Base-by-base conservation (phyloP, 345 rosid species). In the Streptanthus diversifolius region DNA sequence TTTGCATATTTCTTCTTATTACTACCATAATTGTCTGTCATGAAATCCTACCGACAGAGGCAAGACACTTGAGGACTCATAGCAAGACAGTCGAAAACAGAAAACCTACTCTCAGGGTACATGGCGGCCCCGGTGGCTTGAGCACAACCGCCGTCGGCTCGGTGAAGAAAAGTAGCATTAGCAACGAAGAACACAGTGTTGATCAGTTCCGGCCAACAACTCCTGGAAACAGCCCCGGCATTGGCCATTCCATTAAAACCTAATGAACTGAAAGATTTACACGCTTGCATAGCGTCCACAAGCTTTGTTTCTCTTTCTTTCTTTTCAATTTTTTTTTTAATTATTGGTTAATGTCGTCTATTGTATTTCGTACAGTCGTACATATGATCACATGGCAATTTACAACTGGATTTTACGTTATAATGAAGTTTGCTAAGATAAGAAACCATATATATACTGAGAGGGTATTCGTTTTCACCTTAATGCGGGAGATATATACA, bases 201-300 rank as follows among this genome's bases (percentile, higher is more conserved):
- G 79, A 79, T 70, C 82, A 70, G 66, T 82, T 82, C 77, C 71
- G 82, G 68, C 85, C 85, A 15, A 82, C 85, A 51, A 43, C 73
- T 65, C 74, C 71, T 3, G 79, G 80, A 30, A 71, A 71, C 33
- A 71, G 77, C 56, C 79, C 77, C 22, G 71, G 79, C 63, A 62
- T 79, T 45, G 76, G 76, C 12, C 76, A 76, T 47, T 62, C 57
- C 62, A 65, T 59, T 24, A 69, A 45, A 58, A 65, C 55, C 11
- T 76, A 35, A 69, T 12, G 7, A 39, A 18, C 41, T 14, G 12
- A 33, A 40, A 33, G 8, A 66, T 14, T 27, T 13, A 47, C 30
- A 56, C 29, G 22, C 24, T n/a, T 65, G 51, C 41, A 36, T 33
- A 17, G 37, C 22, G 36, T 40, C 56, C 21, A 30, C 45, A 44